phyloP scores from a whole-genome alignment of 345 rosid genomes.

The Dipteronia sinensis region DNA sequence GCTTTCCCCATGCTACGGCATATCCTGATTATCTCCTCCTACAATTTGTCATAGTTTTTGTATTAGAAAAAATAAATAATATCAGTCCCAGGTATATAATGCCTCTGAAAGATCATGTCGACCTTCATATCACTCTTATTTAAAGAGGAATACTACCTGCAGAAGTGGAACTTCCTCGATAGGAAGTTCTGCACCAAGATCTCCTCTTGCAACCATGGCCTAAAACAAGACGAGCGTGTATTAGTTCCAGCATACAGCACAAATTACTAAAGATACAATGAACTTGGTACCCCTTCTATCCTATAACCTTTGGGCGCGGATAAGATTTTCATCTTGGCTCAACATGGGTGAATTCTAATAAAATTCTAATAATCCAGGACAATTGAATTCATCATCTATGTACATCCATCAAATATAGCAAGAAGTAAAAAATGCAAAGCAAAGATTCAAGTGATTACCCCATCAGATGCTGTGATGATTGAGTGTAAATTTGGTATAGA shows the following conservation, averaged over 20 bases:
- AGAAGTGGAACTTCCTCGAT: conserved; percentile 98
- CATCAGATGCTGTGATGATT: conserved; percentile 97
- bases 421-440: conserved; percentile 21
- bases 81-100: conserved; percentile 10
- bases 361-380: not conserved
- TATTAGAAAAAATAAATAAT: conserved; percentile 19
- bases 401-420: not conserved
- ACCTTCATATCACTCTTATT: conserved; percentile 14
- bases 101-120: conserved; percentile 12
- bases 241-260: conserved; percentile 11
- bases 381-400: not conserved
- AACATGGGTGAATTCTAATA: not conserved
- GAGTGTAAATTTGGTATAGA: conserved; percentile 93
- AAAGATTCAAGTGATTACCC: conserved; percentile 55
- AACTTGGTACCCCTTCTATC: not conserved
- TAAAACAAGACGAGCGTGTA: conserved; percentile 24
- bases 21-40: conserved; percentile 87
- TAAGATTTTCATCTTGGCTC: not conserved
- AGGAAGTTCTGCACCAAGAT: conserved; percentile 99
- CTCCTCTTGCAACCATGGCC: conserved; percentile 99
- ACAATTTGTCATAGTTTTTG: conserved; percentile 22
- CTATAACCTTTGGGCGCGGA: not conserved
- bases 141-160: conserved; percentile 61
- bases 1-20: conserved; percentile 99
- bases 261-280: conserved; percentile 14